Percentiles rank a stretch among this genome's conserved stretches.
phyloP scores from a whole-genome alignment of 1,284 basidiomycete genomes.

The Neotropicomus parvogracilis region DNA sequence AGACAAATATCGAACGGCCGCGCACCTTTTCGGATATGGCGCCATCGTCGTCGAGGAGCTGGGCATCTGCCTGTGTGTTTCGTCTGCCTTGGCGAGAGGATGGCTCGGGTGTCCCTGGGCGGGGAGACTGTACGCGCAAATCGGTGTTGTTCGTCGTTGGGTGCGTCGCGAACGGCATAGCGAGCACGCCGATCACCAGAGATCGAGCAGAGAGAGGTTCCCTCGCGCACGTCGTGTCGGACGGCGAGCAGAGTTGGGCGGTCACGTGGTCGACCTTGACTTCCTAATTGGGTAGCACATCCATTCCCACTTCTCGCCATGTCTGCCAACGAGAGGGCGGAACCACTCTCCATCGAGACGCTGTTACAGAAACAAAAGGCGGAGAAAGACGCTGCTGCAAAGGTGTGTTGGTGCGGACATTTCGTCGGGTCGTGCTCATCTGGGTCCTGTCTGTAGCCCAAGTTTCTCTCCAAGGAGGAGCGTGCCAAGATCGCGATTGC shows the following conservation, averaged over 20 bases:
- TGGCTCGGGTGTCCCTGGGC: constrained; percentile 60
- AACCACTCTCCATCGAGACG: constrained; percentile 80
- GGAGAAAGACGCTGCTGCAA: constrained; percentile 85
- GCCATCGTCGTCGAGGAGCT: constrained; percentile 63
- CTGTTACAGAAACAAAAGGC: constrained; percentile 81
- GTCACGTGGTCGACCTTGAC: constrained; percentile 20
- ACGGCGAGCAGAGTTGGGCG: constrained; percentile 19
- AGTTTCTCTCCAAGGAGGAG: constrained; percentile 85
- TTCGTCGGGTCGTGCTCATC: constrained; percentile 6
- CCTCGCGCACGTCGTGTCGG: constrained; percentile 25
- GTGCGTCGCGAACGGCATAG: constrained; percentile 20
- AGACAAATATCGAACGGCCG: not conserved
- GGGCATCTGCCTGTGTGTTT: constrained; percentile 38
- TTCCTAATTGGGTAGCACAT: constrained; percentile 18
- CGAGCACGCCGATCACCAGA: constrained; percentile 18
- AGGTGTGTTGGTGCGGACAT: constrained; percentile 45
- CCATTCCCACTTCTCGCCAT: constrained; percentile 25
- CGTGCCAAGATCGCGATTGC: constrained; percentile 85
- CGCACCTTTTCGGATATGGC: constrained; percentile 59
- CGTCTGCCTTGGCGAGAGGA: constrained; percentile 56
- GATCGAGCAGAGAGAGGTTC: constrained; percentile 15
- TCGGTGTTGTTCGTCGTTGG: constrained; percentile 10
- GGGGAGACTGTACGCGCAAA: constrained; percentile 43
- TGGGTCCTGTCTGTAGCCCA: constrained; percentile 54
- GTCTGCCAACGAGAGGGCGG: constrained; percentile 36